phyloP scores from a whole-genome alignment of 1,139 yeast species.

The Hyphopichia buzzinii region DNA sequence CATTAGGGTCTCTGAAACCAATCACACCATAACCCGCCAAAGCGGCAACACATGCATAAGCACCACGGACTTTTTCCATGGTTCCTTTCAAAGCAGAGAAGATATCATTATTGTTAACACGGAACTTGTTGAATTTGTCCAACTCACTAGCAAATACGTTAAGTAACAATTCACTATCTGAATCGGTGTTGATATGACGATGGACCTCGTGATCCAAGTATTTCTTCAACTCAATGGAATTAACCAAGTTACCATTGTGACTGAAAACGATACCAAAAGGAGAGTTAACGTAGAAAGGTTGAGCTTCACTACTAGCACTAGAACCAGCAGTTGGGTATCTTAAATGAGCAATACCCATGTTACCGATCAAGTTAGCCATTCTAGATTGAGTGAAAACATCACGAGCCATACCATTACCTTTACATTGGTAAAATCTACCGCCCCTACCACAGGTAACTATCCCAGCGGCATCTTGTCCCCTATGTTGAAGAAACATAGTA shows the following conservation, averaged over 20 bases:
- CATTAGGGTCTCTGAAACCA: conserved; percentile 97
- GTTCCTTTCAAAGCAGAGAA: conserved; percentile 85
- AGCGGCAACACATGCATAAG: conserved; percentile 93
- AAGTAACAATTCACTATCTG: conserved; percentile 86
- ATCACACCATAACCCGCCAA: conserved; percentile 93
- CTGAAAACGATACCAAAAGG: conserved; percentile 91
- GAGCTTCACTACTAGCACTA: conserved; percentile 94
- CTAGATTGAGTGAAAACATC: conserved; percentile 90
- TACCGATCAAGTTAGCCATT: conserved; percentile 79
- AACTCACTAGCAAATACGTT: conserved; percentile 90
- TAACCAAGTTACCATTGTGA: conserved; percentile 94
- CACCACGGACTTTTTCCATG: conserved; percentile 80
- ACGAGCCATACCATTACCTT: conserved; percentile 98
- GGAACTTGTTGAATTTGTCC: conserved; percentile 86
- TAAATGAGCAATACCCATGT: conserved; percentile 93
- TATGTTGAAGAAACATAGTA: conserved; percentile 88
- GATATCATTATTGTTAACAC: conserved; percentile 89
- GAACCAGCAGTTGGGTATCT: conserved; percentile 99
- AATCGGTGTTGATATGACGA: conserved; percentile 95
- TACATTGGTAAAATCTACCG: conserved; percentile 94
- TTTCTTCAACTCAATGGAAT: conserved; percentile 70
- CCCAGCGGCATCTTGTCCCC: conserved; percentile 99
- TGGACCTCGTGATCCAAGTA: conserved; percentile 92
- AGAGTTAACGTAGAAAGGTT: conserved; percentile 95
- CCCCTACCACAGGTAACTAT: conserved; percentile 93